Base-by-base conservation (phyloP, 1,284 basidiomycete genomes). In the Coriolopsis trogii region DNA sequence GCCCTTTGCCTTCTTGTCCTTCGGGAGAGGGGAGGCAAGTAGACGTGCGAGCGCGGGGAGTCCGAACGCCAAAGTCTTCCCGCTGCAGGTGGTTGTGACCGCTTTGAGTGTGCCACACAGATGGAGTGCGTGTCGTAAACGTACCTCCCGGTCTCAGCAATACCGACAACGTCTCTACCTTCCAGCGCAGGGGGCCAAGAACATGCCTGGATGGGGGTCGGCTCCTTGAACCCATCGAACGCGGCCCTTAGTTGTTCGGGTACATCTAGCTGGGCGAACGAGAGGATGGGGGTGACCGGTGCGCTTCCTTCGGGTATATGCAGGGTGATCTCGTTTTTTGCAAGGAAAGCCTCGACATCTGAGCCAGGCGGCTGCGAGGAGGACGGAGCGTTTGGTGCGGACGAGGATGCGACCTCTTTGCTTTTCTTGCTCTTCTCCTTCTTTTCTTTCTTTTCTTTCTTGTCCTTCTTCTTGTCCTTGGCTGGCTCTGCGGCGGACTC, bases 21-120 rank as follows among this genome's bases (percentile, higher is more conserved):
- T 25, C 26, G 41, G 50, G 0, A 15, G 21, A 1, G 60, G 47
- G 3, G 64, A 57, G 20, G 75, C 72, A 38, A 93, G 75, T 21
- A 93, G 79, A 29, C 80, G 83, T 49, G 86, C 75, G 34, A 96
- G 77, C 1, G 91, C 91, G 8, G 96, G 96, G 29, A 99, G 85
- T 41, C 95, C 96, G 66, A 99, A 99, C 0, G 95, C 93, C 15
- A 98, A 81, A 0, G 96, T 99, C 76, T 99, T 99, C 8, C 96
- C 97, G 60, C 89, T 91, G 67, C 63, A 51, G n/a, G 33, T 20
- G n/a, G 28, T 8, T 39, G 36, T 37, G 20, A 24, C n/a, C 18
- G 47, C 20, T 29, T 53, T 55, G 25, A 34, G 13, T 23, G 13
- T 3, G 1, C 15, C 16, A 3, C 2, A 10, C 55, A 45, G 18